These are phyloP conservation scores for Sodiomyces alkalinus DNA, from an alignment of 2,329 filamentous ascomycete genomes.

Conservation along the genomic window DNA sequence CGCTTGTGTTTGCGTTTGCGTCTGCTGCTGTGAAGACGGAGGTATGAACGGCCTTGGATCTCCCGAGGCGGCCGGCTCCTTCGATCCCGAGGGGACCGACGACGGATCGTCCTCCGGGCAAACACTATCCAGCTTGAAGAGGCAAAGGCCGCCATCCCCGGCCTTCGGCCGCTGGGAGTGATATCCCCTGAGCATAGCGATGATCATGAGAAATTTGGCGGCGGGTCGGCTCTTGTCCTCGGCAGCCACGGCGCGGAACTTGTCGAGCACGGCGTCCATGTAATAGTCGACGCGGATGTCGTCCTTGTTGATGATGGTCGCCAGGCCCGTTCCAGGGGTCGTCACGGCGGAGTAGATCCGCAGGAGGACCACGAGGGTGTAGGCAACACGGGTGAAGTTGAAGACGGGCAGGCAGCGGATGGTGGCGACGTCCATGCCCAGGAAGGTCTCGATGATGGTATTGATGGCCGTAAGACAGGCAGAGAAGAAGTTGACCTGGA, in stretches of 20 bases:
- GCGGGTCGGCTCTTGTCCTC: constrained; percentile 50
- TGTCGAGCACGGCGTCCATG: constrained; percentile 53
- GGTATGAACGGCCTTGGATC: too few relatives aligned
- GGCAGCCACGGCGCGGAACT: constrained; percentile 48
- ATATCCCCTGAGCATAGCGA: constrained; percentile 56
- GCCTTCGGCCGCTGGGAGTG: too few relatives aligned
- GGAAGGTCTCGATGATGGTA: constrained; percentile 48
- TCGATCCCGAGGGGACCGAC: too few relatives aligned
- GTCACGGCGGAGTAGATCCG: constrained; percentile 58
- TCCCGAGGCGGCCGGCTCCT: too few relatives aligned
- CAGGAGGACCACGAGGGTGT: constrained; percentile 55
- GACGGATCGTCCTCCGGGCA: too few relatives aligned
- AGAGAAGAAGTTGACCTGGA: constrained; percentile 51
- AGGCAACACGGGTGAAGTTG: constrained; percentile 56
- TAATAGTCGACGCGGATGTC: constrained; percentile 51
- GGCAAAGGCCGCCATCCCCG: too few relatives aligned
- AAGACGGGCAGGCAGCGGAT: constrained; percentile 55
- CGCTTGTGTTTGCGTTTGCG: constrained; percentile 10
- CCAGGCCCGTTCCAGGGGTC: constrained; percentile 48
- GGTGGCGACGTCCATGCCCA: constrained; percentile 40
- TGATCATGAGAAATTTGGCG: constrained; percentile 54
- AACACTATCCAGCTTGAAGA: too few relatives aligned
- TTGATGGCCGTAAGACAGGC: constrained; percentile 54
- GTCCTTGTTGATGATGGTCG: constrained; percentile 52
- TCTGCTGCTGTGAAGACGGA: too few relatives aligned